Conservation (phyloP, 106 monocot species). For the Apostasia shenzhenica region DNA sequence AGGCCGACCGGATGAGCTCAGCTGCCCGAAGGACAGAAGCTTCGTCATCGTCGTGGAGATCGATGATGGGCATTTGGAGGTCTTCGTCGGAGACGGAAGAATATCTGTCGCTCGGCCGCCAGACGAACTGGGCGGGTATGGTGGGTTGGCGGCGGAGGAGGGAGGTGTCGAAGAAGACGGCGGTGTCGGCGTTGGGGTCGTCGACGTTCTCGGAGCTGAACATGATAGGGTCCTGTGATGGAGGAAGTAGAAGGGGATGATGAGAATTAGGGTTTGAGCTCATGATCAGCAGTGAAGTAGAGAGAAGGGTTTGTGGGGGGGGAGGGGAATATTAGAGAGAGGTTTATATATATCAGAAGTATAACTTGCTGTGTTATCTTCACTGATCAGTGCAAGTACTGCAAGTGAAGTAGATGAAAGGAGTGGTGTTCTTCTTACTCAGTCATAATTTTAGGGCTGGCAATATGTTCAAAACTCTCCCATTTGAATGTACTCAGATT, state of each 20-base stretch:
- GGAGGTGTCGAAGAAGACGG: constrained; percentile 30
- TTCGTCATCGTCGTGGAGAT: constrained; percentile 34
- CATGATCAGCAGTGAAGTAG: not conserved
- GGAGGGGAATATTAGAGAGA: not conserved
- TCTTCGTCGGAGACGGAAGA: constrained; percentile 7
- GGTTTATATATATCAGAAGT: too few relatives aligned
- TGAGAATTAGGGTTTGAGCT: constrained; percentile 5
- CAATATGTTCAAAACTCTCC: too few relatives aligned
- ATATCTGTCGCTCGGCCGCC: constrained; percentile 28
- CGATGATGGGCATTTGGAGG: constrained; percentile 41
- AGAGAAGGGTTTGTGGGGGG: not conserved
- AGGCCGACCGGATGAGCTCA: constrained; percentile 27
- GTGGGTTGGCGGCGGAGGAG: constrained; percentile 18
- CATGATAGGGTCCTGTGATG: not conserved
- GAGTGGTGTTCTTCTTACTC: too few relatives aligned
- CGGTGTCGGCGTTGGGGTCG: not conserved
- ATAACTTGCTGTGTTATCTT: too few relatives aligned
- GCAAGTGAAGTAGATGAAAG: too few relatives aligned
- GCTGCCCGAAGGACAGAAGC: constrained; percentile 12
- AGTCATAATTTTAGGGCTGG: too few relatives aligned
- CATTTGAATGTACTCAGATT: too few relatives aligned
- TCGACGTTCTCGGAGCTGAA: not conserved
- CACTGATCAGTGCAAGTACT: too few relatives aligned
- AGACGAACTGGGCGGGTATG: constrained; percentile 65
- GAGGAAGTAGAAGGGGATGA: constrained; percentile 6